Conservation (phyloP, 139 green algal genomes). For the Coelastrella sp. region DNA sequence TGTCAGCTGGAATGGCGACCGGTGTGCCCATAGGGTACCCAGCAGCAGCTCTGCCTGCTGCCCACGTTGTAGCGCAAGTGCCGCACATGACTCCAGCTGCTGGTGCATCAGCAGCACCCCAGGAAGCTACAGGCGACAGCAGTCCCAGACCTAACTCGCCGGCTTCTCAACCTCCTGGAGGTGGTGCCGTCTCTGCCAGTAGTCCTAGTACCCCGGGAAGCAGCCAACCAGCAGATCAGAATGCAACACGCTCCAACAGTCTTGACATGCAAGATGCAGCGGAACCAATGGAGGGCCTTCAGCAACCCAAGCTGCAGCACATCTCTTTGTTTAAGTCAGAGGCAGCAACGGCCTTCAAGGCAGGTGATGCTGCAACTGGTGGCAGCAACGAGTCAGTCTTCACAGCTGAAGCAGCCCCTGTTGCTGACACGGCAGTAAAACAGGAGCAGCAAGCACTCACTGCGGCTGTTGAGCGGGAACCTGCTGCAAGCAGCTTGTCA, state of each 20-base stretch:
- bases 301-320: background rate
- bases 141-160: slow-evolving; percentile 9
- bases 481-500: slow-evolving; percentile 35
- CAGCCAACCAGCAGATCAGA: background rate
- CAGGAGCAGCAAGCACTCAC: slow-evolving; percentile 10
- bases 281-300: background rate
- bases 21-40: slow-evolving; percentile 19
- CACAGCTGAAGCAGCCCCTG: background rate
- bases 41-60: slow-evolving; percentile 15
- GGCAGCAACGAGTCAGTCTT: background rate
- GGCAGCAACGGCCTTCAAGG: background rate
- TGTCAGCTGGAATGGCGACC: background rate
- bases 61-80: background rate
- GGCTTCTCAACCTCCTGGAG: background rate
- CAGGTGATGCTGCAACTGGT: background rate
- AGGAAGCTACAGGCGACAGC: background rate
- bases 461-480: background rate
- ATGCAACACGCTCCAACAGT: background rate
- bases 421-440: background rate
- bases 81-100: background rate
- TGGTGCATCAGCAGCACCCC: background rate
- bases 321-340: background rate
- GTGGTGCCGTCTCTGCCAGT: background rate
- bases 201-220: background rate
- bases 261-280: background rate